Percentiles rank a stretch among this genome's conserved stretches.
These are phyloP conservation scores for Rheum nobile DNA, from an alignment of 148 eudicot genomes.

Conservation along the genomic window DNA sequence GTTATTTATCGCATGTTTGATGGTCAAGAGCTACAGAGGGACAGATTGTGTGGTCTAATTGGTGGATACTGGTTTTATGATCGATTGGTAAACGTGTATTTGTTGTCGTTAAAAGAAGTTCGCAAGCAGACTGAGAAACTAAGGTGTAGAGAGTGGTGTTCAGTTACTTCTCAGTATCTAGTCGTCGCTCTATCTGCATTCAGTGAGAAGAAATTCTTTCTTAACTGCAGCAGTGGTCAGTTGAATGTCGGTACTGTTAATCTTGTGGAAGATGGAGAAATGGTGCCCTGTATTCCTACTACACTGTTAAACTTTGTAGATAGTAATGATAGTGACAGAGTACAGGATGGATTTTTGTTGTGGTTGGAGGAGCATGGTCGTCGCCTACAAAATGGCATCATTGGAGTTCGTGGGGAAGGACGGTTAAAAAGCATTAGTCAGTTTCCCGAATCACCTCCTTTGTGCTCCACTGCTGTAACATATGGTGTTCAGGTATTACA, in stretches of 20 bases:
- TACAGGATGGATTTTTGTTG: conserved; percentile 64
- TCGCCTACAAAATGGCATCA: conserved; percentile 56
- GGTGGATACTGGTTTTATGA: conserved; percentile 75
- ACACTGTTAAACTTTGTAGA: conserved; percentile 28
- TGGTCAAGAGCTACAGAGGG: conserved; percentile 49
- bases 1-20: conserved; percentile 70
- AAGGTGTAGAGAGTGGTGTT: conserved; percentile 18
- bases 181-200: conserved; percentile 43
- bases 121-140: conserved; percentile 24
- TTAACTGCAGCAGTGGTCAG: conserved; percentile 58
- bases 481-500: conserved; percentile 76
- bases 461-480: conserved; percentile 60
- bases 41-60: conserved; percentile 49
- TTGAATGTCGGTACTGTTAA: conserved; percentile 62
- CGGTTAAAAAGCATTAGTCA: conserved; percentile 36
- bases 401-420: conserved; percentile 46
- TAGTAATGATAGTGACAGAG: conserved; percentile 17
- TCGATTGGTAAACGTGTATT: conserved; percentile 45
- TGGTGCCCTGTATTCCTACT: conserved; percentile 86
- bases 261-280: conserved; percentile 41
- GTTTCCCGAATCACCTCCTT: conserved; percentile 64
- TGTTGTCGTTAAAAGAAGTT: conserved; percentile 38
- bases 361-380: conserved; percentile 93
- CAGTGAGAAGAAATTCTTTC: conserved; percentile 39
- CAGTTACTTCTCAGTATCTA: conserved; percentile 32